Conservation (phyloP, 768 basidiomycete genomes). For the Kwoniella dendrophila region DNA sequence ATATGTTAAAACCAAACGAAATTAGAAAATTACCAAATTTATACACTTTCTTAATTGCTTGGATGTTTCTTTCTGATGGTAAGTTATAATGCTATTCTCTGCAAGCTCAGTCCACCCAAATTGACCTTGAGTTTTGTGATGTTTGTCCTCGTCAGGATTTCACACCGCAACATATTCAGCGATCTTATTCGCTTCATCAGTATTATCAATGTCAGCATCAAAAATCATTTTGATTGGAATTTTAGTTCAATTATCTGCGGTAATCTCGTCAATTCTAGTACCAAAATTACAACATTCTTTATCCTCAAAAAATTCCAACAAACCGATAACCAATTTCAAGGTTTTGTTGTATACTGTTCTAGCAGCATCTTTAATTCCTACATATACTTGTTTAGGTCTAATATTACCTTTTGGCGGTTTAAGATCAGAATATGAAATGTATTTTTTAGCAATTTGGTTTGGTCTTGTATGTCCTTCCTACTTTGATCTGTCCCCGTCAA, state of each 20-base stretch:
- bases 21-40: conserved; percentile 76
- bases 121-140: neutral
- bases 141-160: conserved; percentile 63
- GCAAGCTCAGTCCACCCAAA: neutral
- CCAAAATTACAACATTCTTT: conserved; percentile 70
- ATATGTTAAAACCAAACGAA: conserved; percentile 73
- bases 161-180: conserved; percentile 91
- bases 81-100: conserved; percentile 34
- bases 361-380: conserved; percentile 68
- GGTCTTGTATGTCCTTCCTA: conserved; percentile 60
- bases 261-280: conserved; percentile 80
- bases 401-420: conserved; percentile 65
- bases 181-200: conserved; percentile 87
- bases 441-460: conserved; percentile 76
- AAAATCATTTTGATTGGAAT: conserved; percentile 78
- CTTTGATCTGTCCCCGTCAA: neutral
- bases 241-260: conserved; percentile 72
- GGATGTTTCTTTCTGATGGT: conserved; percentile 95
- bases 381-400: conserved; percentile 83
- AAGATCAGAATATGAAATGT: conserved; percentile 82
- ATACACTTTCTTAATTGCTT: conserved; percentile 85
- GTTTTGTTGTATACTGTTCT: conserved; percentile 70
- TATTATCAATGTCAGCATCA: conserved; percentile 75
- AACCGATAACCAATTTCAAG: conserved; percentile 66
- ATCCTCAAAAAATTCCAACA: conserved; percentile 29